Base-by-base conservation (phyloP, 2,329 filamentous ascomycete genomes). In the Alternaria longipes region DNA sequence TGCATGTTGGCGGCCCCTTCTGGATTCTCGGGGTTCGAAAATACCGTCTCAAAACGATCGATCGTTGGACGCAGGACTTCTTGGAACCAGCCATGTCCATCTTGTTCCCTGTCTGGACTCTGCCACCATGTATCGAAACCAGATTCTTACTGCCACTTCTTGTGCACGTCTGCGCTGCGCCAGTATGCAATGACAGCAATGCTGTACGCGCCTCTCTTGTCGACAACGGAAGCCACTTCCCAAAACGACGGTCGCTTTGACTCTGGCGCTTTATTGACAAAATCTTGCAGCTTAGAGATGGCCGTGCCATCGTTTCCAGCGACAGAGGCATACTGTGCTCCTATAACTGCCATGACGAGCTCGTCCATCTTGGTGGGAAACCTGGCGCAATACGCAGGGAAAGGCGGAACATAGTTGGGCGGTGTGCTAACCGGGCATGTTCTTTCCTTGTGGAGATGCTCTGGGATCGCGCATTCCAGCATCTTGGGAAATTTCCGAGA, bases 31-130 rank as follows among this genome's bases (percentile, higher is more conserved):
- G 73, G 70, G 56, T 76, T 76, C 4, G 80, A 81, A 56, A 81
- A 81, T 11, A 83, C 70, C 0, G 80, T 83, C 64, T 84, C 81
- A 66, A 82, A 78, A 12, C 80, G 77, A 59, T 83, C 80, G 3
- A 81, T 67, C 1, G 77, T 72, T 2, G 81, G 81, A 26, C 75
- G 69, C 57, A 84, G 77, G 30, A 82, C 65, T 64, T 84, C 81
- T 22, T 78, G 67, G 65, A 83, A 83, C 78, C 78, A 83, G 12
- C 81, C 81, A 54, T 70, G 56, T 2, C 40, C 58, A 14, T 78
- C 64, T 3, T 41, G 50, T n/a, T 64, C 67, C 11, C 68, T 62
- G 9, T 77, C 60, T 1, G 79, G 63, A 4, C 51, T 63, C 4
- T 75, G 52, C 81, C 81, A 83, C 80, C 80, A 82, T 2, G 49